Conservation (phyloP, 169 alveolate genomes). For the Eimeria falciformis region DNA sequence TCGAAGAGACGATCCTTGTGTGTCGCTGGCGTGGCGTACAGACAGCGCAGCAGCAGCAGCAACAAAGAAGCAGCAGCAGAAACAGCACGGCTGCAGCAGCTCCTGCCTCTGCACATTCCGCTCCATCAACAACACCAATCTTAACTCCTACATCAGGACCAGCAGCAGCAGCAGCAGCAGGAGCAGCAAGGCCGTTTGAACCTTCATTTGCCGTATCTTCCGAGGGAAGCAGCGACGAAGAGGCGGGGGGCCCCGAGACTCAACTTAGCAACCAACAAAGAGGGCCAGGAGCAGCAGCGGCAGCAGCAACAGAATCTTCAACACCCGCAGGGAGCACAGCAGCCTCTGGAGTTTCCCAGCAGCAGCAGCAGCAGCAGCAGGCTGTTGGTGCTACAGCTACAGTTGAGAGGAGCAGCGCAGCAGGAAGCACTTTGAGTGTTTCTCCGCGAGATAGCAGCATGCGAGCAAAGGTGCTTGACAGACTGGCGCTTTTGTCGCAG, state of each 20-base stretch:
- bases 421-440: conserved; percentile 8
- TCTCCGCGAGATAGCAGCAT: conserved; percentile 25
- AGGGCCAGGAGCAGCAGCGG: conserved; percentile 47
- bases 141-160: no score
- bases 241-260: not conserved
- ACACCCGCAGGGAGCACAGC: conserved; percentile 35
- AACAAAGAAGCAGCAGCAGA: conserved; percentile 53
- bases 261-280: not conserved
- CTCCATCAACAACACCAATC: conserved; percentile 5
- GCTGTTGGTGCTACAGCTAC: not conserved
- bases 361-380: conserved; percentile 64
- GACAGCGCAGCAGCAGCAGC: not conserved
- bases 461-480: conserved; percentile 25
- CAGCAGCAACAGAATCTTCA: conserved; percentile 23
- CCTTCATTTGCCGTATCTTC: conserved; percentile 46
- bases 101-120: conserved; percentile 32
- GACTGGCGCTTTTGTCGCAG: conserved; percentile 22
- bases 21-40: conserved; percentile 59
- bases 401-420: conserved; percentile 49
- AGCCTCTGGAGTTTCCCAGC: conserved; percentile 11
- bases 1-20: conserved; percentile 47
- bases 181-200: conserved; percentile 42
- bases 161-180: conserved; percentile 43
- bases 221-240: conserved; percentile 69
- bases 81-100: not conserved